Evolutionary conservation across 1,284 basidiomycete genomes (phyloP).

Genomic region (Malassezia sp.): DNA sequence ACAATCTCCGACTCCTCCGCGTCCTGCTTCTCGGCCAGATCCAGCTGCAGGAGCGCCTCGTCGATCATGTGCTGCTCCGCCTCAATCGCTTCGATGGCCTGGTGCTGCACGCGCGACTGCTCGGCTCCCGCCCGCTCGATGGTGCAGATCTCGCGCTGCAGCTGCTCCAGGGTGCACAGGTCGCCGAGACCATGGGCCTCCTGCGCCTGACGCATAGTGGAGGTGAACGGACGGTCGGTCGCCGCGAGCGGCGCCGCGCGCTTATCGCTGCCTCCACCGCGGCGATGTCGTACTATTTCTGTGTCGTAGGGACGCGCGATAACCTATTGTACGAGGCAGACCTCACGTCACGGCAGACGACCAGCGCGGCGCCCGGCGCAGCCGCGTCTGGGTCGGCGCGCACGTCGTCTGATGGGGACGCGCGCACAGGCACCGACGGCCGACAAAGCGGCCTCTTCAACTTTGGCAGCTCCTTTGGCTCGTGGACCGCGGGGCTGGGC

Average conservation of each 20-base stretch:
- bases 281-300: constrained; percentile 35
- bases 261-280: not conserved
- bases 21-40: constrained; percentile 3
- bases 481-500: constrained; percentile 6
- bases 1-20: not conserved
- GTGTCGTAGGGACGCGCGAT: constrained; percentile 39
- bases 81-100: constrained; percentile 4
- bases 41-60: constrained; percentile 18
- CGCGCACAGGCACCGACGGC: not conserved
- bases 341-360: constrained; percentile 25
- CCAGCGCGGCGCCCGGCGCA: constrained; percentile 12
- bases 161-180: constrained; percentile 1
- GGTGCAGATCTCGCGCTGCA: constrained; percentile 4
- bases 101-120: constrained; percentile 5
- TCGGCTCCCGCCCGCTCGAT: not conserved
- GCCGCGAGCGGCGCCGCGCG: not conserved
- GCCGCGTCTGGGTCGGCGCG: constrained; percentile 8
- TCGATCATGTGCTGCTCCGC: constrained; percentile 10
- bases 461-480: constrained; percentile 15
- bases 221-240: not conserved
- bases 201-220: not conserved
- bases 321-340: constrained; percentile 43
- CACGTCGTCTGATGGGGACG: not conserved
- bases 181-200: not conserved
- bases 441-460: constrained; percentile 1